phyloP scores from a whole-genome alignment of 805 yeast species.

The Scheffersomyces stipitis region DNA sequence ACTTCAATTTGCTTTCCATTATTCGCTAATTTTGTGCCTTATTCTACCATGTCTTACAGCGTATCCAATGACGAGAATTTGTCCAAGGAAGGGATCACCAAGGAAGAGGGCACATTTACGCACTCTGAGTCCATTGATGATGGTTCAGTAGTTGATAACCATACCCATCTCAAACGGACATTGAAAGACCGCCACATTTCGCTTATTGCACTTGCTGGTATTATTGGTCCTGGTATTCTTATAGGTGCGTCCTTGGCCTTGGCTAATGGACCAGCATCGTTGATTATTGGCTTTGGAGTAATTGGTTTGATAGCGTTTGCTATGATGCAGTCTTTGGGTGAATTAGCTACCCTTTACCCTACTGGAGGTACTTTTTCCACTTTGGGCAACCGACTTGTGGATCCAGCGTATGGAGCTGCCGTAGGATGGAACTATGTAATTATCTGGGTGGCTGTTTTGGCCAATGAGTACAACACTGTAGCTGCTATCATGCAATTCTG shows the following conservation, averaged over 20 bases:
- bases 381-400: constrained; percentile 50
- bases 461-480: constrained; percentile 55
- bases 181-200: constrained; percentile 52
- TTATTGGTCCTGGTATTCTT: constrained; percentile 60
- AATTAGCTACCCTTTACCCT: constrained; percentile 53
- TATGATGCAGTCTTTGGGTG: constrained; percentile 59
- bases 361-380: constrained; percentile 53
- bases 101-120: too few species aligned
- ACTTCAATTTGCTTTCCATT: too few species aligned
- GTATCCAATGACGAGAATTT: too few species aligned
- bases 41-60: too few species aligned
- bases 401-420: constrained; percentile 58
- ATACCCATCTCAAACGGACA: constrained; percentile 10
- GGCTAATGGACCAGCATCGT: constrained; percentile 51
- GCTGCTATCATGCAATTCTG: constrained; percentile 50
- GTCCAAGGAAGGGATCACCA: too few species aligned
- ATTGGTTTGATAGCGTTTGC: constrained; percentile 53
- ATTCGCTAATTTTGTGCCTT: too few species aligned
- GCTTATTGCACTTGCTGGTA: constrained; percentile 54
- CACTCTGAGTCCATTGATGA: constrained; percentile 1
- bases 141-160: constrained; percentile 4
- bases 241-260: constrained; percentile 56
- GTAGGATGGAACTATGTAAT: constrained; percentile 54
- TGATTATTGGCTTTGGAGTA: constrained; percentile 50
- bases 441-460: constrained; percentile 55